These are phyloP conservation scores for Rhynchosporium graminicola DNA, from an alignment of 2,329 filamentous ascomycete genomes.

Conservation along the genomic window DNA sequence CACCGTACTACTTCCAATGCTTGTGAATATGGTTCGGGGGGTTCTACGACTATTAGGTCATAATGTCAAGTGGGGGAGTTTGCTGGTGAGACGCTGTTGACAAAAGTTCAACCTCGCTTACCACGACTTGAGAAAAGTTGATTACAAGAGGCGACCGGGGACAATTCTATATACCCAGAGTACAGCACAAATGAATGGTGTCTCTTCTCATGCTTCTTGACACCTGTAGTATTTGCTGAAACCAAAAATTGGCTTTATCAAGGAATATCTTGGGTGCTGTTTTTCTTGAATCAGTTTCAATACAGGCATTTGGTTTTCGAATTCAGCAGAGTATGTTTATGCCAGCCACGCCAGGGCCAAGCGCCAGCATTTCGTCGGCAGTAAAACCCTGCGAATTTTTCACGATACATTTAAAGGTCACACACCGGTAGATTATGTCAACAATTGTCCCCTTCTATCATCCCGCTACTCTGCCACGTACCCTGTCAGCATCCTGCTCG, in stretches of 20 bases:
- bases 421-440: neutral
- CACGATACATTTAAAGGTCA: neutral
- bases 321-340: too few relatives aligned
- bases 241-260: too few relatives aligned
- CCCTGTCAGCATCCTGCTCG: neutral
- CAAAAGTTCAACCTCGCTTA: neutral
- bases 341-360: too few relatives aligned
- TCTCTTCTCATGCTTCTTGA: too few relatives aligned
- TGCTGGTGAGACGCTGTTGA: neutral
- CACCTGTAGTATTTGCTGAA: too few relatives aligned
- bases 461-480: neutral
- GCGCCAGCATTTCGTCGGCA: too few relatives aligned
- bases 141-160: neutral
- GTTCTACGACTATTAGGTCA: neutral
- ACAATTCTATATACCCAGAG: neutral
- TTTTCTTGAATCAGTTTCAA: too few relatives aligned
- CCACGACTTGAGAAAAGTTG: neutral
- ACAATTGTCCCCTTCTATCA: neutral
- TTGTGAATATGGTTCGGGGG: constrained; percentile 6
- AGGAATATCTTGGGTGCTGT: too few relatives aligned
- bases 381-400: neutral
- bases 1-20: constrained; percentile 29
- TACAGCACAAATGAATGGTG: neutral
- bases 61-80: too few relatives aligned
- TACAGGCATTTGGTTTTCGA: too few relatives aligned